A percentile compares a stretch with the other conserved stretches of the same genome.
Conservation (phyloP, 768 basidiomycete species). For the Tricholoma bakamatsutake region DNA sequence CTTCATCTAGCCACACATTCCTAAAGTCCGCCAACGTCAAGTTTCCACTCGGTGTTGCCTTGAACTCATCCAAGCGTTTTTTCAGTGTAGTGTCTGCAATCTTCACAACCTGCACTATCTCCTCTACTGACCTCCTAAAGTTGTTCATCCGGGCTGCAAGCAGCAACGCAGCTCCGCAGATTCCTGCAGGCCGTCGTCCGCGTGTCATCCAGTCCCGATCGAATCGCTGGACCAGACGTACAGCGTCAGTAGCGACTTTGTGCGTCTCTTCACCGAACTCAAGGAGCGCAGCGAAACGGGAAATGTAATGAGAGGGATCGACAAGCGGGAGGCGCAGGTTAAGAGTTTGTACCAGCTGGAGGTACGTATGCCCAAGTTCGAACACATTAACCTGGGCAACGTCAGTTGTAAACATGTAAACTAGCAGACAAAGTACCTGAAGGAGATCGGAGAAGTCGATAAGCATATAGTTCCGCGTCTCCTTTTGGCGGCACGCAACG, state of each 20-base stretch:
- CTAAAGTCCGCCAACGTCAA: constrained; percentile 88
- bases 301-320: constrained; percentile 95
- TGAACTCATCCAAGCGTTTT: constrained; percentile 94
- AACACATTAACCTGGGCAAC: constrained; percentile 85
- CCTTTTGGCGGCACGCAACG: constrained; percentile 86
- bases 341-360: constrained; percentile 86
- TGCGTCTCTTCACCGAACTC: constrained; percentile 96
- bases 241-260: constrained; percentile 88
- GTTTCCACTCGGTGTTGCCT: constrained; percentile 77
- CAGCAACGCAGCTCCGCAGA: constrained; percentile 93
- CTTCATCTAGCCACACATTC: constrained; percentile 86
- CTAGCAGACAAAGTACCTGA: constrained; percentile 41
- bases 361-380: constrained; percentile 92
- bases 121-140: constrained; percentile 86
- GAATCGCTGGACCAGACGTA: constrained; percentile 88
- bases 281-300: constrained; percentile 88
- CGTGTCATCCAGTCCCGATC: constrained; percentile 97
- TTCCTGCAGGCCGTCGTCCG: constrained; percentile 92
- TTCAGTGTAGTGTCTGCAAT: constrained; percentile 94
- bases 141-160: constrained; percentile 99
- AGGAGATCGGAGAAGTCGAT: constrained; percentile 98
- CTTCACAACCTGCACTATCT: constrained; percentile 98
- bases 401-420: constrained; percentile 6
- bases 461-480: constrained; percentile 91
- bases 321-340: constrained; percentile 82